Conservation (phyloP, 2,329 filamentous ascomycete species). For the Ophiostoma himal-ulmi region DNA sequence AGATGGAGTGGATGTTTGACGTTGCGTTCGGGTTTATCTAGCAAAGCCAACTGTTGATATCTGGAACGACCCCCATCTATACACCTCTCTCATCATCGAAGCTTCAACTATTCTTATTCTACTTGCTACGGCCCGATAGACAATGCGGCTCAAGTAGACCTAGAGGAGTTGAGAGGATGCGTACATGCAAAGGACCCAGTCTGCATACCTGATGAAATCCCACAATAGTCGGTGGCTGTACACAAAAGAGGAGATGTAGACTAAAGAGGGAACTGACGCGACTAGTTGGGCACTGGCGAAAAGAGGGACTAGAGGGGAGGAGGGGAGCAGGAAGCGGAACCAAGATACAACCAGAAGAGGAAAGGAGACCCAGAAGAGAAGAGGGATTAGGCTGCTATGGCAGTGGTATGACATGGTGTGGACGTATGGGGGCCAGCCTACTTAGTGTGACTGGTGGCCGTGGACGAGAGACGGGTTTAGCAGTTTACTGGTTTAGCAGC, state of each 20-base stretch:
- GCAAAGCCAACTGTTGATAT: neutral
- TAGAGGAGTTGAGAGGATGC: neutral
- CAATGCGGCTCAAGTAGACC: neutral
- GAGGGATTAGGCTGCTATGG: neutral
- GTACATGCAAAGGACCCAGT: neutral
- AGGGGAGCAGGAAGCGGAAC: neutral
- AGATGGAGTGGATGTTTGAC: neutral
- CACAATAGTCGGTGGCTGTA: neutral
- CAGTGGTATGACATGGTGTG: constrained; percentile 4
- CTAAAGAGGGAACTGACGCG: neutral
- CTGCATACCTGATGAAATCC: neutral
- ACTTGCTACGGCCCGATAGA: neutral
- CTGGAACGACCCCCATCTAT: neutral
- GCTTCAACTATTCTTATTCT: neutral
- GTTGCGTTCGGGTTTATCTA: neutral
- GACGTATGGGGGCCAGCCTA: neutral
- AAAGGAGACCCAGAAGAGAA: neutral
- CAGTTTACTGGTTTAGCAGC: neutral
- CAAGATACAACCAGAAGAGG: neutral
- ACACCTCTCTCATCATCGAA: neutral
- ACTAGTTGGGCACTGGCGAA: neutral
- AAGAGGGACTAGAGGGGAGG: neutral
- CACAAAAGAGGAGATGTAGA: neutral
- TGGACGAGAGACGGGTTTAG: neutral
- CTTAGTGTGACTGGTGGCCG: neutral